Base-by-base conservation (phyloP, 441 rosid species). In the Mallotus repandus region DNA sequence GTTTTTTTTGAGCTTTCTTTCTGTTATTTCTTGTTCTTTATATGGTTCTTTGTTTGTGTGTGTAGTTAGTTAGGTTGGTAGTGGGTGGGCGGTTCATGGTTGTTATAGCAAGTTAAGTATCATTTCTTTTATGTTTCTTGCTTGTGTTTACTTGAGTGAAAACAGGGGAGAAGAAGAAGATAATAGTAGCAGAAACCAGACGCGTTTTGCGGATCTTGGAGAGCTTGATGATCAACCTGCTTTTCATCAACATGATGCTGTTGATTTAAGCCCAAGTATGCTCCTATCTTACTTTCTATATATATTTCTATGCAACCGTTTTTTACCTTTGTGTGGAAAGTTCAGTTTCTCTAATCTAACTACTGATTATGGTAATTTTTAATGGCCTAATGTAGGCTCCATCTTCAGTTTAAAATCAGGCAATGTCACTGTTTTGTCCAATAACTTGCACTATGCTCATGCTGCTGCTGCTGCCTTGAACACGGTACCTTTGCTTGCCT, bases 191-290 rank as follows among this genome's bases (percentile, higher is more conserved):
- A 81, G 89, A 49, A 76, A 77, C 77, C 90, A 79, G 63, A 43
- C 88, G 66, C 84, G 83, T 70, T 85, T 83, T 75, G 67, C 72
- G 83, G 93, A 88, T 79, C 86, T 89, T 83, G 94, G 91, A 35
- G 96, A 92, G 91, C 91, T 91, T 87, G 89, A 86, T 78, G 92
- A 90, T 71, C 80, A 92, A 29, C 59, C 81, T 66, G 83, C 83
- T 71, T 90, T 86, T 80, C 91, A 85, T 54, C 94, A 89, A 65
- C 76, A 91, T 13, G 88, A 87, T 82, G 84, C 93, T 76, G 85
- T 86, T 81, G 88, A 86, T 85, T 89, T 92, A 83, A 92, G 89
- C 83, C 84, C 96, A 91, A 90, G 99, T 95, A 78, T 81, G 68
- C 46, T 29, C 59, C 55, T 56, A 18, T 15, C 63, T 50, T 21